Evolutionary conservation across 164 flowering plant genomes (phyloP).

Genomic region (Magnolia changhungtana): DNA sequence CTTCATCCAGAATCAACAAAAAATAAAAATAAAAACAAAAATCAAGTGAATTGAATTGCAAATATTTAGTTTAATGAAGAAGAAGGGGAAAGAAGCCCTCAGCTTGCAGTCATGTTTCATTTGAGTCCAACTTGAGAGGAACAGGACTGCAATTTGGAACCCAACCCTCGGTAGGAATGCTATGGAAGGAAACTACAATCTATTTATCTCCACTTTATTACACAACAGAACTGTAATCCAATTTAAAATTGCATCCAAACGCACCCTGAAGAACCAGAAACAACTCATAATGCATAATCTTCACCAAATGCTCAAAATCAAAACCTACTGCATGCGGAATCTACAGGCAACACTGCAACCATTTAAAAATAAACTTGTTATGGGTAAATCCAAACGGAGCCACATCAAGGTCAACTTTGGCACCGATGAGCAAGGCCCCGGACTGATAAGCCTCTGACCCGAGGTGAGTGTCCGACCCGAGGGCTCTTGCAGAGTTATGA

Average conservation of each 20-base stretch:
- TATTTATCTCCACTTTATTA: too few species aligned
- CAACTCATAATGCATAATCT: not conserved
- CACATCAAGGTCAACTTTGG: too few species aligned
- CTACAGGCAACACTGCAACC: not conserved
- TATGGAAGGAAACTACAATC: too few species aligned
- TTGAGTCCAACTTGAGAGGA: not conserved
- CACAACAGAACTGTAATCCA: not conserved
- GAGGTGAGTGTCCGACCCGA: too few species aligned
- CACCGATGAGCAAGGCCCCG: too few species aligned
- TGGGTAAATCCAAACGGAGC: too few species aligned
- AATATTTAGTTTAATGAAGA: not conserved
- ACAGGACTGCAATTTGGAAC: not conserved
- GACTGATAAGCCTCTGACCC: too few species aligned
- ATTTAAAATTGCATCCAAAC: not conserved
- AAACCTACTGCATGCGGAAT: not conserved
- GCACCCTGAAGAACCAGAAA: not conserved
- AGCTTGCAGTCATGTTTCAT: not conserved
- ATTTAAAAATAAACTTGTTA: not conserved
- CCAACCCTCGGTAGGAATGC: too few species aligned
- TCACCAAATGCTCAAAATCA: not conserved
- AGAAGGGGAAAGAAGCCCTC: not conserved
- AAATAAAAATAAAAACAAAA: not conserved
- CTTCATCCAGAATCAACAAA: slow-evolving; percentile 5
- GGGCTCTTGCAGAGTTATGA: too few species aligned
- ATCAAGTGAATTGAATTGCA: not conserved